Evolutionary conservation across 2,329 filamentous ascomycete species (phyloP).

Genomic region (Nigrospora sphaerica): DNA sequence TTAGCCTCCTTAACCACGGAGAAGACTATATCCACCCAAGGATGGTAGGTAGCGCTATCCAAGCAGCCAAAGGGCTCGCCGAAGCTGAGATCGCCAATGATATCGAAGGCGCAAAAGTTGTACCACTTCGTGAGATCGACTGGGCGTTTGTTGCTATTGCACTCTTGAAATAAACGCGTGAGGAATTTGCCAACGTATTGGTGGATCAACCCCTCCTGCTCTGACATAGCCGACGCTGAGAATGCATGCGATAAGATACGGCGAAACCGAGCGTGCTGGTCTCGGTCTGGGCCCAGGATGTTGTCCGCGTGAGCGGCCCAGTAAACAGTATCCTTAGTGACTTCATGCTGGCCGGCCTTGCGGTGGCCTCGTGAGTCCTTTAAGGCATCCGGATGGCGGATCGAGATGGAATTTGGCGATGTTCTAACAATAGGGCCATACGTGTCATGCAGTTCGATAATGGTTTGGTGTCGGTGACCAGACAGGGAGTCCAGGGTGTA

Average conservation of each 20-base stretch:
- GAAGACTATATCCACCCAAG: conserved; percentile 10
- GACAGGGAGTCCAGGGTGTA: not conserved
- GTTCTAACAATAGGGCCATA: not conserved
- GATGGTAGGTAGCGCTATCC: conserved; percentile 5
- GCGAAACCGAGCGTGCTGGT: not conserved
- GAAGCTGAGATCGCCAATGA: not conserved
- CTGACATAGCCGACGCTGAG: not conserved
- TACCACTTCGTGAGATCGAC: not conserved
- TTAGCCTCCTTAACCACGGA: not conserved
- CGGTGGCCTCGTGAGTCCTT: not conserved
- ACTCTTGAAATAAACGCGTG: not conserved
- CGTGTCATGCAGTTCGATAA: not conserved
- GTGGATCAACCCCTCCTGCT: not conserved
- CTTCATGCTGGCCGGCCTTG: not conserved
- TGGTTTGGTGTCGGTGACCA: conserved; percentile 4
- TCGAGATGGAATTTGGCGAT: not conserved
- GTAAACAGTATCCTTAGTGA: not conserved
- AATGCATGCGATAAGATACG: not conserved
- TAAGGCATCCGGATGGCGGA: not conserved
- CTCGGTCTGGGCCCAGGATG: not conserved
- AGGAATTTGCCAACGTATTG: not conserved
- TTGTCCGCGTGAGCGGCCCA: not conserved
- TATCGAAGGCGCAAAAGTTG: not conserved
- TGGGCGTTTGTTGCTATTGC: not conserved
- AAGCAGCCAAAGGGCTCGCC: conserved; percentile 5